Percentiles rank a stretch among this genome's conserved stretches.
Conservation (phyloP, 2,329 filamentous ascomycete genomes). For the Xylaria sp. region DNA sequence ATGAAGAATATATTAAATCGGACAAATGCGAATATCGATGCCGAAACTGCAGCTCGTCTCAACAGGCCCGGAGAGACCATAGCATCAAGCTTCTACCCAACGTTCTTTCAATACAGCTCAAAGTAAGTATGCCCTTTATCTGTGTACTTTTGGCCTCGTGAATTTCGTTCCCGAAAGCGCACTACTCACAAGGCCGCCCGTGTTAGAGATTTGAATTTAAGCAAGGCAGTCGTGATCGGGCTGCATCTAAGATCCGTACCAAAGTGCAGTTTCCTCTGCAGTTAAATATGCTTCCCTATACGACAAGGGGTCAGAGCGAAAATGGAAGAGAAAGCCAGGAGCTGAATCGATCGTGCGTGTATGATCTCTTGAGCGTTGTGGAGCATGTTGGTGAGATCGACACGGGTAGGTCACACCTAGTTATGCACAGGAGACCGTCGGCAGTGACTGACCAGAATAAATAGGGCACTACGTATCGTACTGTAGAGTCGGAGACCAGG, state of each 20-base stretch:
- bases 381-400: slow-evolving; percentile 95
- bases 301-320: slow-evolving; percentile 69
- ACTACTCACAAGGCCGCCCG: slow-evolving; percentile 10
- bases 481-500: slow-evolving; percentile 80
- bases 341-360: slow-evolving; percentile 75
- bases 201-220: slow-evolving; percentile 77
- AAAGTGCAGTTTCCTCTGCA: slow-evolving; percentile 86
- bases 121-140: slow-evolving; percentile 64
- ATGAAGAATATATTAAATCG: slow-evolving; percentile 84
- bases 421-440: not conserved
- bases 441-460: slow-evolving; percentile 31
- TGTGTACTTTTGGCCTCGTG: not conserved
- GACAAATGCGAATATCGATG: slow-evolving; percentile 94
- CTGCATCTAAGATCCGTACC: slow-evolving; percentile 87
- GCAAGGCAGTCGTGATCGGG: slow-evolving; percentile 70
- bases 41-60: slow-evolving; percentile 78
- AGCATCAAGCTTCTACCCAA: slow-evolving; percentile 87
- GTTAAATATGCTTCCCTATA: slow-evolving; percentile 92
- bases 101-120: slow-evolving; percentile 90
- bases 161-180: not conserved
- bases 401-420: slow-evolving; percentile 63
- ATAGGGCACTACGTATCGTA: slow-evolving; percentile 88
- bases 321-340: slow-evolving; percentile 64
- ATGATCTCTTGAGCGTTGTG: slow-evolving; percentile 89
- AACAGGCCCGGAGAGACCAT: slow-evolving; percentile 85